These are phyloP conservation scores for Kwoniella botswanensis DNA, from an alignment of 768 basidiomycete species.

Conservation along the genomic window DNA sequence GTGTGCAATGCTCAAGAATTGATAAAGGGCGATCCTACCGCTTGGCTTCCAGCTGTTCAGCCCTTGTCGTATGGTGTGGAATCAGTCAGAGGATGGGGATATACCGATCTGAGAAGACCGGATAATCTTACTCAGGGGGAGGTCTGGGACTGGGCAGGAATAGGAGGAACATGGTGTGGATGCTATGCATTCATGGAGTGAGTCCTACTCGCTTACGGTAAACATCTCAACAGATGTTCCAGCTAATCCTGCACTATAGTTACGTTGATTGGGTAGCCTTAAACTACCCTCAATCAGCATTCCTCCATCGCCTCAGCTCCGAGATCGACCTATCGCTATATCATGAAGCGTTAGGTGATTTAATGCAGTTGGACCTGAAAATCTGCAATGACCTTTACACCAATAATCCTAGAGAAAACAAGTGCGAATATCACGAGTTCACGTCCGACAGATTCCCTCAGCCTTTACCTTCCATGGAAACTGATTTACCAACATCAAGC, in stretches of 20 bases:
- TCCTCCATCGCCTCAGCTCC: conserved; percentile 20
- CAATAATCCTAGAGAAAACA: conserved; percentile 1
- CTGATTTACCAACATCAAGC: conserved; percentile 35
- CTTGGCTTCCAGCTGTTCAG: conserved; percentile 39
- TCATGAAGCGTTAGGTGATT: conserved; percentile 50
- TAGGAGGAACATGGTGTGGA: conserved; percentile 52
- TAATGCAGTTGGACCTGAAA: conserved; percentile 40
- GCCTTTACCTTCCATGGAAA: conserved; percentile 28
- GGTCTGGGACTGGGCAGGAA: conserved; percentile 55
- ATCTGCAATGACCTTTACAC: conserved; percentile 25
- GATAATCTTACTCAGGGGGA: conserved; percentile 31
- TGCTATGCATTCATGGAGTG: conserved; percentile 57
- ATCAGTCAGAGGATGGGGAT: conserved; percentile 41
- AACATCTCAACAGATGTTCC: background rate
- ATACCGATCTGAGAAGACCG: conserved; percentile 36
- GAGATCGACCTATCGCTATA: conserved; percentile 42
- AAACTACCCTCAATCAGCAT: conserved; percentile 38
- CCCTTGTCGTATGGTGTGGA: conserved; percentile 46
- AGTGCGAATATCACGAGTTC: conserved; percentile 1
- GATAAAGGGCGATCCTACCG: conserved; percentile 35
- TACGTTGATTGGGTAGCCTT: conserved; percentile 49
- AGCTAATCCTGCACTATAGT: conserved; percentile 15
- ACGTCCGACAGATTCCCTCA: background rate
- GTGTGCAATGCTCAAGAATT: conserved; percentile 41
- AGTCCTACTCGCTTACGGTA: background rate